Base-by-base conservation (phyloP, 1,284 basidiomycete genomes). In the Malassezia dermatis region DNA sequence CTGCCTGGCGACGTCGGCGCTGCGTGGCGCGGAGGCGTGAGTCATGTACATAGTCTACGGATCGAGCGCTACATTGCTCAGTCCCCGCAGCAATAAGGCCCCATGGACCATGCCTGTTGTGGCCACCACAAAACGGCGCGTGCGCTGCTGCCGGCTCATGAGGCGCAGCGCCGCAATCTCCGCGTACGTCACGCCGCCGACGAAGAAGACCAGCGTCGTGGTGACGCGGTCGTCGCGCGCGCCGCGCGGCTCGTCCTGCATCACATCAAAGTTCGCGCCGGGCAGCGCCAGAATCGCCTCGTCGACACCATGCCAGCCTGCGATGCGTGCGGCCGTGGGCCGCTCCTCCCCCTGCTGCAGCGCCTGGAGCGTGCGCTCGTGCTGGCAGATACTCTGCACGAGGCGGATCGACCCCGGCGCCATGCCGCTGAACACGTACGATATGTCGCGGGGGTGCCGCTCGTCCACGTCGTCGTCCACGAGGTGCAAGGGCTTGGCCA, bases 181-280 rank as follows among this genome's bases (percentile, higher is more conserved):
- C 7, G 93, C 91, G 68, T 88, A 94, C 6, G 94, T 98, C 73
- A 91, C 91, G 3, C 94, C 94, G 31, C 94, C 94, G n/a, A 98
- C 78, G 81, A 96, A 96, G 77, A 95, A 95, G 10, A 99, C 87
- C 21, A 94, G 82, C 1, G 89, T 95, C 3, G 86, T 94, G 3
- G 81, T 83, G 4, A 81, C 76, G 60, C 71, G 58, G 8, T 71
- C 70, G 7, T 59, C 55, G 11, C 15, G 23, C 24, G 28, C 30
- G 4, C 6, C 8, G 11, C 27, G 43, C 43, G 39, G 31, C 24
- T 27, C 43, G 1, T 26, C 52, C 73, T 86, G 87, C 31, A 81
- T 76, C 46, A 86, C 79, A 76, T 99, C 91, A 48, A 94, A 82
- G 3, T 84, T 86, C 62, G 84, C 83, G 4, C 93, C 93, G 1